Evolutionary conservation across 345 rosid genomes (phyloP).

Genomic region (Arabidopsis arenosa): DNA sequence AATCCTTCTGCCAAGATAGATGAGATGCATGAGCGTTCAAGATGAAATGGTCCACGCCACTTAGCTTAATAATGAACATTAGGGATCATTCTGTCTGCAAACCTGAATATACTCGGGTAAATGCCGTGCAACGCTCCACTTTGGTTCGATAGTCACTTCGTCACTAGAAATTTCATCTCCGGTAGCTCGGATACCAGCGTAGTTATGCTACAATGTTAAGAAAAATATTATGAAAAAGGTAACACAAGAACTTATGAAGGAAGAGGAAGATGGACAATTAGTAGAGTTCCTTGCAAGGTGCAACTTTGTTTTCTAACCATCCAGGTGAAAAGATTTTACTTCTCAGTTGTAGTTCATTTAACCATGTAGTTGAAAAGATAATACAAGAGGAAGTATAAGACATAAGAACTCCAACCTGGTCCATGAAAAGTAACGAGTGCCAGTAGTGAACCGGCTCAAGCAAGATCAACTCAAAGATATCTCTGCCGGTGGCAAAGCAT

Average conservation of each 20-base stretch:
- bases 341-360: too few relatives aligned
- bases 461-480: constrained; percentile 84
- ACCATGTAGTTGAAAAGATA: too few relatives aligned
- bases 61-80: constrained; percentile 1
- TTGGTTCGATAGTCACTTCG: constrained; percentile 79
- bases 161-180: constrained; percentile 59
- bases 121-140: constrained; percentile 81
- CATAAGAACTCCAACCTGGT: constrained; percentile 63
- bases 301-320: constrained; percentile 13
- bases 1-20: constrained; percentile 72
- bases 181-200: constrained; percentile 80
- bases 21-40: constrained; percentile 32
- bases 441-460: constrained; percentile 84
- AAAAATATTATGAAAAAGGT: neutral
- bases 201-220: constrained; percentile 62
- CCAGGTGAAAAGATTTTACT: constrained; percentile 2
- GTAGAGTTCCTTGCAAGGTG: constrained; percentile 14
- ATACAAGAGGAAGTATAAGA: constrained; percentile 23
- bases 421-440: constrained; percentile 97
- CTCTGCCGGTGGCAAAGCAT: constrained; percentile 55
- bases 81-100: constrained; percentile 23
- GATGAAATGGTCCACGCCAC: constrained; percentile 11
- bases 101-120: constrained; percentile 89
- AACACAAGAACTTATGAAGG: neutral
- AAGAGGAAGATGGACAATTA: neutral